Percentiles rank a stretch among this genome's conserved stretches.
phyloP scores from a whole-genome alignment of 1,284 basidiomycete species.

The Boletus sp. region DNA sequence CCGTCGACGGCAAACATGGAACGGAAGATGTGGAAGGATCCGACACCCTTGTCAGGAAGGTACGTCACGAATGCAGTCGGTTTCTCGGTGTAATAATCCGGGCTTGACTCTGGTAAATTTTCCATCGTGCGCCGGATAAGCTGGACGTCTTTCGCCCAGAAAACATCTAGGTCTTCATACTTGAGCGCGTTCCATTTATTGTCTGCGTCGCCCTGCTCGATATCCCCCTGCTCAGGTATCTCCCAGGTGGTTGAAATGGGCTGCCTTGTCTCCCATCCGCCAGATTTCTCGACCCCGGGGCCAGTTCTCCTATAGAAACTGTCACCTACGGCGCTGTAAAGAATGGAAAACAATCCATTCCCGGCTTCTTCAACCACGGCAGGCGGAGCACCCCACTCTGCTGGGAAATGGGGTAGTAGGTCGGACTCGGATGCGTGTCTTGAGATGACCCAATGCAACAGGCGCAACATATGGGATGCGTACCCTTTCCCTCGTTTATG shows the following conservation, averaged over 20 bases:
- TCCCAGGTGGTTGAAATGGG: background rate
- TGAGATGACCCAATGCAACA: background rate
- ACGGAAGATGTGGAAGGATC: background rate
- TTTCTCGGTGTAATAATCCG: background rate
- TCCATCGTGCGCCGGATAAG: background rate
- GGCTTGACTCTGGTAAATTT: background rate
- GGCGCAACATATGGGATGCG: background rate
- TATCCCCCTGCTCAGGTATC: background rate
- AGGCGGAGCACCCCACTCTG: background rate
- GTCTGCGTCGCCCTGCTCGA: background rate
- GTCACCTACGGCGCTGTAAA: background rate
- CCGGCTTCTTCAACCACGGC: background rate
- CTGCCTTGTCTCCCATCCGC: background rate
- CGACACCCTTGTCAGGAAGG: background rate
- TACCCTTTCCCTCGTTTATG: background rate
- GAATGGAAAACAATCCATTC: background rate
- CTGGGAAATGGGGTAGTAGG: background rate
- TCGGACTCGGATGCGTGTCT: background rate
- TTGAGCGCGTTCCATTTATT: background rate
- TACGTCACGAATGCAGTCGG: background rate
- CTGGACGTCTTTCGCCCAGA: background rate
- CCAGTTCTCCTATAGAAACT: background rate
- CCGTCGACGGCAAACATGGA: background rate
- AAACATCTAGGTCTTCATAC: background rate
- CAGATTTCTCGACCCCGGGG: background rate